phyloP scores from a whole-genome alignment of 106 monocot genomes.

The Alisma plantagoaquatica region DNA sequence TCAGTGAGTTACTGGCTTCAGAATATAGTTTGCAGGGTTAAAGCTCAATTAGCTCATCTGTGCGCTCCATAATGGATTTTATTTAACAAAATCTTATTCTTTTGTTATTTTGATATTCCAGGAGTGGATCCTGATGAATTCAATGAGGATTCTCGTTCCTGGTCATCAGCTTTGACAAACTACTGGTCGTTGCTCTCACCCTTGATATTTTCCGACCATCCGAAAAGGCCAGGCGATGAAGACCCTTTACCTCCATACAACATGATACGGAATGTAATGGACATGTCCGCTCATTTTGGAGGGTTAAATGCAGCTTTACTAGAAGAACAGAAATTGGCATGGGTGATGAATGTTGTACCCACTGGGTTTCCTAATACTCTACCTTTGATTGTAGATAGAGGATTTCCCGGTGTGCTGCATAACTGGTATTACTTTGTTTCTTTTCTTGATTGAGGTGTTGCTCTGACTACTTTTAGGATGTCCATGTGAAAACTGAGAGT shows the following conservation, averaged over 20 bases:
- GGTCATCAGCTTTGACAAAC: constrained; percentile 16
- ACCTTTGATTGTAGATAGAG: constrained; percentile 26
- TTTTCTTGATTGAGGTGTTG: too few species aligned
- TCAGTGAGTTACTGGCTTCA: neutral
- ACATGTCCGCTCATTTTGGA: constrained; percentile 27
- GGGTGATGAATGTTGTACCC: constrained; percentile 39
- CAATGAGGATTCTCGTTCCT: constrained; percentile 20
- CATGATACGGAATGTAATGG: constrained; percentile 32
- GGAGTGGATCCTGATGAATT: constrained; percentile 19
- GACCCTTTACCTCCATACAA: constrained; percentile 30
- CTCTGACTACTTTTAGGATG: too few species aligned
- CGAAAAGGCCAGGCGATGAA: constrained; percentile 32
- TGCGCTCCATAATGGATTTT: too few species aligned
- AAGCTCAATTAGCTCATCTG: too few species aligned
- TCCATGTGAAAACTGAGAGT: too few species aligned
- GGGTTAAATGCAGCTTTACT: constrained; percentile 26
- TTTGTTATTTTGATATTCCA: constrained; percentile 1
- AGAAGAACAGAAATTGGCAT: constrained; percentile 18
- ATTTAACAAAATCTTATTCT: neutral
- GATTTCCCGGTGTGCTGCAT: constrained; percentile 25
- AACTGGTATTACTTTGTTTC: constrained; percentile 16
- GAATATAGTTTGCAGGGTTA: neutral
- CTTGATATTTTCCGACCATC: constrained; percentile 33
- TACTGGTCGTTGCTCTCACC: constrained; percentile 35
- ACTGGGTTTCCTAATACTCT: constrained; percentile 17